Base-by-base conservation (phyloP, 805 yeast species). In the Hanseniaspora taiwanica region DNA sequence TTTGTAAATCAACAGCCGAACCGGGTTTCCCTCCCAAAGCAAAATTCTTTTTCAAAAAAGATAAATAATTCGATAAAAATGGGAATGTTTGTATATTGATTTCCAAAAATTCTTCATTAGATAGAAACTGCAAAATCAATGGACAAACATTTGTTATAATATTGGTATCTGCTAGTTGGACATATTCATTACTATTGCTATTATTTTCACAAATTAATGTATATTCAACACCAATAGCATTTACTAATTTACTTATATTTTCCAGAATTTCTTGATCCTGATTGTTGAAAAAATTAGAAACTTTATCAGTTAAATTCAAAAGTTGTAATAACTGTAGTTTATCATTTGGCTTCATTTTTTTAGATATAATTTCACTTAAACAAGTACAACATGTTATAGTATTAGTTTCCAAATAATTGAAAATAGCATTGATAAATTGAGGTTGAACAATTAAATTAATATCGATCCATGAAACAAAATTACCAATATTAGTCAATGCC, bases 391-490 rank as follows among this genome's bases (percentile, higher is more conserved):
- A 79, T 21, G 75, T 66, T 39, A 72, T 64, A 39, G 74, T 72
- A 18, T 58, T 60, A 4, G 57, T 60, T 40, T 66, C 68, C 46
- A 85, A 65, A 51, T 71, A 78, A 43, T 69, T 71, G 51, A 75
- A 78, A 36, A 85, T 69, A 27, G 72, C 54, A 21, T 66, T 59
- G 50, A 83, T 63, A 48, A 72, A 77, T 18, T 72, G 72, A 25
- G 71, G 68, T 38, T 74, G 74, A 23, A 86, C 68, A 40, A 89
- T 74, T 49, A 84, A 65, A 40, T 78, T 66, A 45, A 87, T 77
- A 55, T 84, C 93, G 56, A 87, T 84, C 98, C 99, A 91, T 19
- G 87, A 78, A 19, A 86, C 81, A 71, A 81, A 91, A 10, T 76
- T 75, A 9, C 96, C 96, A 42, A 91, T 74, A 41, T 51, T 82